Base-by-base conservation (phyloP, 345 rosid genomes). In the Brassica incana region DNA sequence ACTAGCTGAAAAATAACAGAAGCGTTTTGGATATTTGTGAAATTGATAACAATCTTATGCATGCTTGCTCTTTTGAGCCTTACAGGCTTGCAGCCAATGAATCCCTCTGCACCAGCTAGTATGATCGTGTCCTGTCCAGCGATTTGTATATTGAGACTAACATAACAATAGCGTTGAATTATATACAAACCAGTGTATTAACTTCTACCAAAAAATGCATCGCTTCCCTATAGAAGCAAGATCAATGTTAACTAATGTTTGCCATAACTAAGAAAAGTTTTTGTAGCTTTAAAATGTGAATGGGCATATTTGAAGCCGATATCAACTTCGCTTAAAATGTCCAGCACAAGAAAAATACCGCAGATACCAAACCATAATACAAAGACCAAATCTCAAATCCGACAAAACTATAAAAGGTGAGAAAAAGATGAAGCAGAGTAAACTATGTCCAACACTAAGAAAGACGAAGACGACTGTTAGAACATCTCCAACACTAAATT, bases 81-180 rank as follows among this genome's bases (percentile, higher is more conserved):
- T 20, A 20, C 23, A 20, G 23, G 23, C 87, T 93, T 59, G 95
- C 97, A 80, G 95, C 98, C 93, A 95, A 32, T 32, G 35, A 89
- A 79, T 91, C 93, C 68, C 77, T 93, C 98, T 0, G 90, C 88
- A 63, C 97, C 95, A 78, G 97, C 98, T 69, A 93, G 72, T 62
- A 93, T 82, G 52, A 93, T 84, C 33, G 92, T 90, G 52, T 89
- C 91, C 38, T 89, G 86, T 40, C 90, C 92, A 58, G 75, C 85
- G 29, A 30, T 88, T 85, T 91, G 90, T 93, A 90, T 73, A 80
- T 84, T 6, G 40, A 35, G 40, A 35, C 8, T 35, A 6, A 35
- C 40, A 35, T 5, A 35, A 35, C 40, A 5, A 35, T 35, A 35
- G 40, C 8, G 40, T 35, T 35, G 40, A 35, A 35, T 1, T 35